phyloP scores from a whole-genome alignment of 78 protist genomes.

The slime mould (Dictyostelium discoideum) region dicty_2.7 NC_007091.3:4740501-4741000 shows the following conservation, averaged over 20 bases:
- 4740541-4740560: no score
- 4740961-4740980: constrained; percentile 52
- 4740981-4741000: constrained; percentile 62
- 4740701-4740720: constrained; percentile 49
- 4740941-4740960: constrained; percentile 41
- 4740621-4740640: no score
- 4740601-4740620: no score
- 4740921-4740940: constrained; percentile 59
- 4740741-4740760: constrained; percentile 67
- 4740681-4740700: neutral
- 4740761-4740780: constrained; percentile 73
- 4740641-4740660: no score
- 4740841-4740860: no score
- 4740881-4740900: constrained; percentile 29
- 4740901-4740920: constrained; percentile 69
- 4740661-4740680: no score
- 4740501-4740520: no score
- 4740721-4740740: constrained; percentile 66
- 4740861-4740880: neutral
- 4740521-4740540: no score
- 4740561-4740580: no score
- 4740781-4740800: neutral
- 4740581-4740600: no score
- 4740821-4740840: neutral
- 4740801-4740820: neutral